Evolutionary conservation across 805 yeast genomes (phyloP), one percentile per base, ranked within the genome.

Genomic region (Aciculoconidium aculeatum): DNA sequence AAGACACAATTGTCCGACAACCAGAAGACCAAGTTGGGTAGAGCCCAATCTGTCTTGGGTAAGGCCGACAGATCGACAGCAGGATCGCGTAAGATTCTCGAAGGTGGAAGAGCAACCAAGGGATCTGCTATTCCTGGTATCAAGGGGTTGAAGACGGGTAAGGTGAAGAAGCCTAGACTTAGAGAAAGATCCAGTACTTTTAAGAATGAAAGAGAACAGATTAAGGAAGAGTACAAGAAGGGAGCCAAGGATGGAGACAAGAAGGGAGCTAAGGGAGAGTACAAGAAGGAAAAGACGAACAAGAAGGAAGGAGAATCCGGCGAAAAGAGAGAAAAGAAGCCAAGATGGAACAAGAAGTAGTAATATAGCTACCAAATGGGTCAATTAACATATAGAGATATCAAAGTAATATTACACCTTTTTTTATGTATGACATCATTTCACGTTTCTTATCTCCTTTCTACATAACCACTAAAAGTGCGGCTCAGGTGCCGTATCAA

Each of bases 81-180:
- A 6, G 90, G 90, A 28, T n/a, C n/a, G n/a, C n/a, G n/a, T n/a
- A 62, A 64, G 30, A 74, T 35, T 46, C 52, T 77, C 19, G 95
- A 86, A 61, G 95, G 95, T 39, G 61, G 70, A 32, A 75, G 95
- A 62, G 87, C 95, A 10, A 58, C 64, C 35, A 80, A 80, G 55
- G 87, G 85, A 15, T 73, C 65, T 30, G 63, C 58, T 33, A 67
- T 77, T 18, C 66, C 65, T 16, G 84, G 88, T 15, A 61, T 78
- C 41, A 70, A 77, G 53, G 75, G 74, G 32, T 75, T 74, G 42
- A 49, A 51, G 39, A 57, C 62, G 20, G 59, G 54, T 14, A 50
- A 53, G 25, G 63, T 55, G 25, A 73, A 72, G 60, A 77, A 76
- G 53, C 79, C 80, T 11, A 60, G 82, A 50, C 65, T 70, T 35